Percentiles rank a stretch among this genome's conserved stretches.
phyloP scores from a whole-genome alignment of 139 green algal genomes.

The Chlorella sorokiniana region DNA sequence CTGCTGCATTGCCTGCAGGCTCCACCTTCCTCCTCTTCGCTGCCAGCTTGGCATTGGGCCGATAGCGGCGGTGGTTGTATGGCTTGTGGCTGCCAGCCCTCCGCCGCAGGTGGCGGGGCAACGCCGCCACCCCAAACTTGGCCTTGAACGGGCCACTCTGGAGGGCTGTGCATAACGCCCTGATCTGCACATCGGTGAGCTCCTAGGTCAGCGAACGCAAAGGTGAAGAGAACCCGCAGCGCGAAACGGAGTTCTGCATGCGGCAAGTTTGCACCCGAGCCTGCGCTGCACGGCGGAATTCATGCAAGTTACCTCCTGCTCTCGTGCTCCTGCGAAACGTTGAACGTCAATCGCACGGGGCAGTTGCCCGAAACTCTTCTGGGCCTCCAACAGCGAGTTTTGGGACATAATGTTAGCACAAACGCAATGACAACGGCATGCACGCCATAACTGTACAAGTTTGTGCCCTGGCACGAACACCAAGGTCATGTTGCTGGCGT shows the following conservation, averaged over 20 bases:
- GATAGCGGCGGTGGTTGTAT: conserved; percentile 33
- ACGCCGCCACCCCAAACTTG: conserved; percentile 32
- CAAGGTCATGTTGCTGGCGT: too few relatives aligned
- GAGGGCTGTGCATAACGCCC: not conserved
- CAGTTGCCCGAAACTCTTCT: not conserved
- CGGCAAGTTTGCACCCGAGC: not conserved
- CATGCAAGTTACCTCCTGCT: conserved; percentile 28
- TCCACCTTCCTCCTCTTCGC: conserved; percentile 3
- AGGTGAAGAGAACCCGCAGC: not conserved
- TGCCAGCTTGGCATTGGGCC: conserved; percentile 42
- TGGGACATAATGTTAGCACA: too few relatives aligned
- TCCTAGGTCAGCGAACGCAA: not conserved
- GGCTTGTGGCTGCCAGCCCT: conserved; percentile 54
- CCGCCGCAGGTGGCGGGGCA: conserved; percentile 41
- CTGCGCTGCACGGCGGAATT: not conserved
- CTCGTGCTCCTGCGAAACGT: conserved; percentile 33
- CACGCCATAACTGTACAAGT: too few relatives aligned
- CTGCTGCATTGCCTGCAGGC: not conserved
- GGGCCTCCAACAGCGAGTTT: too few relatives aligned
- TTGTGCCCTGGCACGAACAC: too few relatives aligned
- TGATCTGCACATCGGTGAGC: conserved; percentile 27
- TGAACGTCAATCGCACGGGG: conserved; percentile 41
- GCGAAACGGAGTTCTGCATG: too few relatives aligned
- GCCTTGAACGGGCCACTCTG: not conserved
- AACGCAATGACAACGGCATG: too few relatives aligned